These are phyloP conservation scores for Melanomma pulvis-pyrius DNA, from an alignment of 495 filamentous ascomycete genomes.

Conservation along the genomic window DNA sequence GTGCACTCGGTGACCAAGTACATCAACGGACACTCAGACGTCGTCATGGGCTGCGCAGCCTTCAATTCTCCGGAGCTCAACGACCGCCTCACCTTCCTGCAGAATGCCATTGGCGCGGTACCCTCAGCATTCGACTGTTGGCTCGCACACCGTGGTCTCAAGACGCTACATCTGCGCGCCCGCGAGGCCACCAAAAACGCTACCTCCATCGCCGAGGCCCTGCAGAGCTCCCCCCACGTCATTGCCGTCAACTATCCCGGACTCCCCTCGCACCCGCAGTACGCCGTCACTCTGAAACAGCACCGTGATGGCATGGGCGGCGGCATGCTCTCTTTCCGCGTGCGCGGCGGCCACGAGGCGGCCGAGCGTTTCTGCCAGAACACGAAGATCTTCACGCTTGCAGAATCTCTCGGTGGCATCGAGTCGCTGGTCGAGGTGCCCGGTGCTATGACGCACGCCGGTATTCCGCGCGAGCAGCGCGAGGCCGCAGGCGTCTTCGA, in stretches of 20 bases:
- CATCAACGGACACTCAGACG: conserved; percentile 97
- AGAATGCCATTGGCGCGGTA: conserved; percentile 95
- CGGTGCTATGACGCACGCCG: conserved; percentile 92
- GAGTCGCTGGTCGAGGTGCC: conserved; percentile 92
- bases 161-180: conserved; percentile 93
- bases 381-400: conserved; percentile 88
- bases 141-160: conserved; percentile 97
- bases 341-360: conserved; percentile 82
- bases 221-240: conserved; percentile 81
- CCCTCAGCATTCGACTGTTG: conserved; percentile 96
- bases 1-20: conserved; percentile 99
- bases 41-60: conserved; percentile 97
- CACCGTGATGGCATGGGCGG: conserved; percentile 94
- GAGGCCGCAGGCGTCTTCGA: conserved; percentile 95
- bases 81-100: conserved; percentile 81
- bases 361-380: conserved; percentile 90
- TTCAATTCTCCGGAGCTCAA: conserved; percentile 83
- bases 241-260: conserved; percentile 94
- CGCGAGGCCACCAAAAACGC: conserved; percentile 83
- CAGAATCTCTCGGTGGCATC: conserved; percentile 90
- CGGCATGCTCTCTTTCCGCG: conserved; percentile 96
- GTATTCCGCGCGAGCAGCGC: conserved; percentile 85
- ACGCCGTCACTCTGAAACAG: conserved; percentile 80
- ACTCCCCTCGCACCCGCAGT: conserved; percentile 81
- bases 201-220: conserved; percentile 70